Evolutionary conservation across 2,329 filamentous ascomycete genomes (phyloP).

Genomic region (Penicillium vulpinum): DNA sequence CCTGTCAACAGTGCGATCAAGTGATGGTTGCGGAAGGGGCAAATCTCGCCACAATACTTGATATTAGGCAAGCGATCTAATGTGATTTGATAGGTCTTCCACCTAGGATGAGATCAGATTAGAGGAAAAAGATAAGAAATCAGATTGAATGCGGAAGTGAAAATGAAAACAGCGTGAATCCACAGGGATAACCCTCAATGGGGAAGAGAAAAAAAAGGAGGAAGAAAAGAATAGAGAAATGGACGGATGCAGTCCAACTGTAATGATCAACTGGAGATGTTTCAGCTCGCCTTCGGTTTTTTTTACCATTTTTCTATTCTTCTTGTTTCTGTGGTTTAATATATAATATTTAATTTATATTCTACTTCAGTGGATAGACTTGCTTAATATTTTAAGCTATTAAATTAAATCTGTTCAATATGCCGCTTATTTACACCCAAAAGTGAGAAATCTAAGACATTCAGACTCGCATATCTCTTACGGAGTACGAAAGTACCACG

Average conservation of each 20-base stretch:
- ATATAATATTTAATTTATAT: neutral
- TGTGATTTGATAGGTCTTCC: neutral
- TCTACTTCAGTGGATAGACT: neutral
- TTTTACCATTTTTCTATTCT: neutral
- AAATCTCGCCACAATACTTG: neutral
- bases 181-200: neutral
- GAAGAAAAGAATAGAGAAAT: slow-evolving; percentile 19
- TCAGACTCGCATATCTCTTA: neutral
- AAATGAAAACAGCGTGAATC: neutral
- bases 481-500: slow-evolving; percentile 10
- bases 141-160: neutral
- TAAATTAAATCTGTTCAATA: neutral
- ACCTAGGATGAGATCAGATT: neutral
- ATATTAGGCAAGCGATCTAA: neutral
- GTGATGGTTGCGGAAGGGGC: slow-evolving; percentile 6
- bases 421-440: neutral
- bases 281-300: neutral
- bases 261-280: slow-evolving; percentile 4
- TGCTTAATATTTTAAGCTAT: neutral
- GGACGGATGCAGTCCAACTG: slow-evolving; percentile 24
- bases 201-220: neutral
- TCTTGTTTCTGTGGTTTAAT: neutral
- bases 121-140: neutral
- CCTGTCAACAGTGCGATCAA: slow-evolving; percentile 22
- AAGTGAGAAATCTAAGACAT: neutral